These are phyloP conservation scores for Aspergillus olivimuriae DNA, from an alignment of 495 filamentous ascomycete genomes.

Conservation along the genomic window DNA sequence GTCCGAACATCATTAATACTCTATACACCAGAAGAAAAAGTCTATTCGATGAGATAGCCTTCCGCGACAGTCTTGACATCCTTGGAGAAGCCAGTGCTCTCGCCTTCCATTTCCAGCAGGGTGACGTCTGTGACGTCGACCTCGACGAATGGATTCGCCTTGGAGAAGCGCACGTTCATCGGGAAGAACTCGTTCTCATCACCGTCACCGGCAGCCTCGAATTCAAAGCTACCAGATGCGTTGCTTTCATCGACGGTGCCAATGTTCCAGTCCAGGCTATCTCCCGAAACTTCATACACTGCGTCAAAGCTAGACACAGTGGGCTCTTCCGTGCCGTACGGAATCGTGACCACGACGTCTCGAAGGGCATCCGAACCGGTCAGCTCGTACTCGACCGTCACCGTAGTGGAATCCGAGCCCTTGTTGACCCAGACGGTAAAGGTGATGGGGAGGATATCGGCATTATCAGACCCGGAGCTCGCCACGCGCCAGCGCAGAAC, in stretches of 20 bases:
- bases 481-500: slow-evolving; percentile 83
- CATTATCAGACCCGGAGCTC: slow-evolving; percentile 64
- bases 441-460: slow-evolving; percentile 71
- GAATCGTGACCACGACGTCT: slow-evolving; percentile 82
- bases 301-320: slow-evolving; percentile 89
- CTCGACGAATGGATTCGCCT: slow-evolving; percentile 78
- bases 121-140: slow-evolving; percentile 75
- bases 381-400: slow-evolving; percentile 93
- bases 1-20: slow-evolving; percentile 42
- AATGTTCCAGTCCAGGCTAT: slow-evolving; percentile 89
- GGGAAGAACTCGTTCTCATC: slow-evolving; percentile 92
- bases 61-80: slow-evolving; percentile 83
- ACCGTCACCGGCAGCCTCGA: slow-evolving; percentile 76
- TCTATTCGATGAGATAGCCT: slow-evolving; percentile 71
- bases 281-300: slow-evolving; percentile 87
- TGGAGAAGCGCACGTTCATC: slow-evolving; percentile 86
- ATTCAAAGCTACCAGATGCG: slow-evolving; percentile 80
- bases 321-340: slow-evolving; percentile 75
- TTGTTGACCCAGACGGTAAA: slow-evolving; percentile 96
- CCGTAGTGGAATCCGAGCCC: slow-evolving; percentile 68
- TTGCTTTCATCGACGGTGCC: slow-evolving; percentile 77
- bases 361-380: slow-evolving; percentile 67
- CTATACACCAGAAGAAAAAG: slow-evolving; percentile 29
- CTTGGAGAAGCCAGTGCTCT: slow-evolving; percentile 81
- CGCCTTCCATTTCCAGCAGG: slow-evolving; percentile 66